Evolutionary conservation across 1,284 basidiomycete species (phyloP).

Genomic region (Leccinum solheimii): DNA sequence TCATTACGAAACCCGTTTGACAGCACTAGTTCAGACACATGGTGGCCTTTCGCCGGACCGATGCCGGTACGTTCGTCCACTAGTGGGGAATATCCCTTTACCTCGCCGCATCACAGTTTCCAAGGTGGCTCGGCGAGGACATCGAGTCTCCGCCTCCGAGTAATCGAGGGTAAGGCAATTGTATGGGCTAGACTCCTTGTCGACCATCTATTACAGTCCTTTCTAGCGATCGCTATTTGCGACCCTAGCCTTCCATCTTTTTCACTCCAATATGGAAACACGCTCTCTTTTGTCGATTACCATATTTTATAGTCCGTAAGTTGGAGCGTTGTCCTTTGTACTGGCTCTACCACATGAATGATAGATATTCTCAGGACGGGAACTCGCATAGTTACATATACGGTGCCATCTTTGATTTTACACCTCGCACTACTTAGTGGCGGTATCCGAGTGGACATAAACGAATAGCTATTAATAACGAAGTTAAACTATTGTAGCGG

Average conservation of each 20-base stretch:
- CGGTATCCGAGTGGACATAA: too few species aligned
- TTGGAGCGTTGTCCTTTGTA: conserved; percentile 19
- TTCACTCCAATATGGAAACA: conserved; percentile 5
- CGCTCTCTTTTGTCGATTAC: background rate
- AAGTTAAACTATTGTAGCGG: too few species aligned
- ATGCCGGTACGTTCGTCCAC: conserved; percentile 12
- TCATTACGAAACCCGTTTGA: too few species aligned
- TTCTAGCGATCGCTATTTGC: background rate
- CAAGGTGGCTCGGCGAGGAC: conserved; percentile 6
- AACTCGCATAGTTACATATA: background rate
- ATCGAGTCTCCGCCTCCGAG: conserved; percentile 26
- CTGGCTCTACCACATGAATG: background rate
- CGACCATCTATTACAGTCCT: background rate
- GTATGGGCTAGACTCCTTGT: background rate
- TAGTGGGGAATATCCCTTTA: conserved; percentile 24
- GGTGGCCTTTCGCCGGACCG: conserved; percentile 12
- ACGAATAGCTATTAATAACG: too few species aligned
- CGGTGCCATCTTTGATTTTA: too few species aligned
- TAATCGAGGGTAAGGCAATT: conserved; percentile 15
- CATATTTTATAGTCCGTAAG: conserved; percentile 15
- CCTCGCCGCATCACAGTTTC: conserved; percentile 28
- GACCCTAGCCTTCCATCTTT: background rate
- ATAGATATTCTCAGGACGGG: background rate
- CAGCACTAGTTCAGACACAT: background rate
- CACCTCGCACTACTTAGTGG: too few species aligned